Evolutionary conservation across 495 filamentous ascomycete species (phyloP).

Genomic region (Aspergillus ostianus): DNA sequence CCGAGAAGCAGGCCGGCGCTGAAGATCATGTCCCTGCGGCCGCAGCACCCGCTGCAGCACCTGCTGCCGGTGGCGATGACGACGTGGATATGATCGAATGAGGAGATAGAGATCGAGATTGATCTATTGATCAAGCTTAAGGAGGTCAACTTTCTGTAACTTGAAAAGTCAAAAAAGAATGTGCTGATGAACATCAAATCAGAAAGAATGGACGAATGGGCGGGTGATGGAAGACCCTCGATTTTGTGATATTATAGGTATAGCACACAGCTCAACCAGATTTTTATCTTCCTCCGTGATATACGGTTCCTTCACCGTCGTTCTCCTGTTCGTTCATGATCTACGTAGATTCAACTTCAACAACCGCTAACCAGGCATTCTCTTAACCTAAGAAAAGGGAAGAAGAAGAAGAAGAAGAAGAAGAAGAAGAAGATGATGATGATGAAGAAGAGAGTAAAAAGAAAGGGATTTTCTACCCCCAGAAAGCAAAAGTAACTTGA

Average conservation of each 20-base stretch:
- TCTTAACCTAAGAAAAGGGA: too few species aligned
- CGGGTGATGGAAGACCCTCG: neutral
- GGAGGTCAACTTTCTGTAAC: conserved; percentile 9
- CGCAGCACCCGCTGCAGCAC: conserved; percentile 31
- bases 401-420: too few species aligned
- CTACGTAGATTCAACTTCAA: neutral
- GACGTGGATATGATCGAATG: conserved; percentile 58
- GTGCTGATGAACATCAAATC: conserved; percentile 1
- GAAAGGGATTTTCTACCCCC: too few species aligned
- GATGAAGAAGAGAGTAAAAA: too few species aligned
- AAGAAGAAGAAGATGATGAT: too few species aligned
- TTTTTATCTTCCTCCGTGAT: neutral
- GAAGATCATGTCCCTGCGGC: conserved; percentile 23
- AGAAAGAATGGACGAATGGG: neutral
- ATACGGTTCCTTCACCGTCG: neutral
- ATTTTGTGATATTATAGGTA: conserved; percentile 5
- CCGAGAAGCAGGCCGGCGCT: conserved; percentile 23
- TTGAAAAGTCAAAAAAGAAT: neutral
- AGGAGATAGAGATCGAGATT: neutral
- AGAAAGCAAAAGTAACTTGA: too few species aligned
- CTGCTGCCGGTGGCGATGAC: conserved; percentile 48
- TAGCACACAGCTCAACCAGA: neutral
- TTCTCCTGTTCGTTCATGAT: neutral
- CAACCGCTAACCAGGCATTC: too few species aligned
- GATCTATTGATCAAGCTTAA: neutral